A percentile compares a stretch with the other conserved stretches of the same genome.
Conservation (phyloP, 148 eudicot species). For the Pouteria glomerata region DNA sequence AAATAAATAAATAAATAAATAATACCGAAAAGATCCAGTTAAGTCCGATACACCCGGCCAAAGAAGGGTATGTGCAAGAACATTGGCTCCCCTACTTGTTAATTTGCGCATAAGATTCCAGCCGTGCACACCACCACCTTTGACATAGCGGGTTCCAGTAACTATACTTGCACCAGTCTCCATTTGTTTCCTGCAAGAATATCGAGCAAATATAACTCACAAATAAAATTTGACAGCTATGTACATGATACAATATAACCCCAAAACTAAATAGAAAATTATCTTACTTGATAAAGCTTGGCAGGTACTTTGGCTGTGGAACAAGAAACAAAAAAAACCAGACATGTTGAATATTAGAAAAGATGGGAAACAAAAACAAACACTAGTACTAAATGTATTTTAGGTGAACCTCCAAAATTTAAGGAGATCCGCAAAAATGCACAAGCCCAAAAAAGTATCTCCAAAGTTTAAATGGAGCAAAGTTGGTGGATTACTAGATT, state of each 20-base stretch:
- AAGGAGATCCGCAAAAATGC: background rate
- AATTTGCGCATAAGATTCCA: slow-evolving; percentile 97
- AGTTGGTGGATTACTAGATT: background rate
- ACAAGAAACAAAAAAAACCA: slow-evolving; percentile 10
- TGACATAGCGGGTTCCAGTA: slow-evolving; percentile 93
- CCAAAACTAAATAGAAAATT: background rate
- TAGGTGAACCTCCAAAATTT: background rate
- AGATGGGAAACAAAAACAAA: background rate
- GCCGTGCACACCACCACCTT: slow-evolving; percentile 95
- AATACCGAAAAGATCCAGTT: slow-evolving; percentile 94
- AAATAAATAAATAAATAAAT: background rate
- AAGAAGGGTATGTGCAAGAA: slow-evolving; percentile 90
- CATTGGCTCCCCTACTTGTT: slow-evolving; percentile 98
- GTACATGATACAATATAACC: background rate
- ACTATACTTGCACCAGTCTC: slow-evolving; percentile 92
- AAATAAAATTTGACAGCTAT: background rate
- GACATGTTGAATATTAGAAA: background rate
- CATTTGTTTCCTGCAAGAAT: slow-evolving; percentile 64
- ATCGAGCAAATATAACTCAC: background rate
- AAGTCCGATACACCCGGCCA: slow-evolving; percentile 99
- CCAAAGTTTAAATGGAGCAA: background rate
- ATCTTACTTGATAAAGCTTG: slow-evolving; percentile 87
- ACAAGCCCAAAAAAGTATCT: background rate
- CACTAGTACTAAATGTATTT: background rate
- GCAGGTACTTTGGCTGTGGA: slow-evolving; percentile 92